Evolutionary conservation across 352 stramenopile genomes (phyloP), one percentile per base, ranked within the genome.

Genomic region (Globisporangium barbulae): DNA sequence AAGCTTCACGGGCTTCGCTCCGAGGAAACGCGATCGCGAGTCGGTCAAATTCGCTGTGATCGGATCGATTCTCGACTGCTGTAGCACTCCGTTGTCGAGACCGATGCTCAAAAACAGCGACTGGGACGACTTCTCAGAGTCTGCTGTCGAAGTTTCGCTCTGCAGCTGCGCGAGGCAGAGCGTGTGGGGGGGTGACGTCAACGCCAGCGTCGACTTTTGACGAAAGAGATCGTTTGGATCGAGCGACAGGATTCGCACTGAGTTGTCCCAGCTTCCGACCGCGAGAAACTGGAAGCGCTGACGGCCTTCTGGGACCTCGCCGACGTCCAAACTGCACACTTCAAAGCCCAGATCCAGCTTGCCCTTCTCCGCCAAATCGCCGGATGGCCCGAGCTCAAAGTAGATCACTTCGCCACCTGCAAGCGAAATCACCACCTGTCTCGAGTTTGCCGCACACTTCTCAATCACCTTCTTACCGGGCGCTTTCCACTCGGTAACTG

Each of bases 401-500:
- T 99, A 99, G 67, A 98, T 98, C 64, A 98, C 88, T 60, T 99
- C 78, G 21, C 97, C 97, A 58, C 97, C 97, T 41, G 93, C 96
- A 22, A 99, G 86, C 22, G 94, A 97, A 59, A 99, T 96, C 12
- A 99, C 84, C 54, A 99, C 93, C 75, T 99, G 98, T 33, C 94
- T 89, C 41, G 94, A 88, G 66, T 99, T 99, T 2, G 93, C 92
- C n/a, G 92, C 92, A 53, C 96, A 98, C 54, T 91, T 95, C 69
- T 99, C 94, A 68, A 99, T 98, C 47, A 95, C 86, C 70, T 99
- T 99, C 61, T 98, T 98, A 64, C 97, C 97, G 8, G 98, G 97
- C 12, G 97, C 93, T 59, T 98, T 94, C 96, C 97, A 99, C 63
- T 99, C 94, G 22, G 93, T 98, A n/a, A 97, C 88, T 37, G 88